phyloP scores from a whole-genome alignment of 2,329 filamentous ascomycete genomes.

The Raffaelea ambrosiae region DNA sequence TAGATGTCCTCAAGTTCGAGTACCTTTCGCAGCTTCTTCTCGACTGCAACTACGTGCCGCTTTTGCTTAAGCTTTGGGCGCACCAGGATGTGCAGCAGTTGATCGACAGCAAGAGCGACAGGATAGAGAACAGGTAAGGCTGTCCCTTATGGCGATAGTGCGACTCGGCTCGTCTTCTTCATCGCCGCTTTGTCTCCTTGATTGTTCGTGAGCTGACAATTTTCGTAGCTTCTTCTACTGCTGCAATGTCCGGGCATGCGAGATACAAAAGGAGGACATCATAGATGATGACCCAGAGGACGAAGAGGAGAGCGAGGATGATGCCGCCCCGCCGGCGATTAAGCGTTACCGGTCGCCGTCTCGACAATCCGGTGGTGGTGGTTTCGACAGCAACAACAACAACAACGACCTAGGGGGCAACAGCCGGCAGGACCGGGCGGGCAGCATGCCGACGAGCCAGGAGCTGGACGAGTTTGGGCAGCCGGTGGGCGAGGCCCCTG shows the following conservation, averaged over 20 bases:
- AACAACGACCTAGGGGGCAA: neutral
- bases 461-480: constrained; percentile 84
- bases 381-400: neutral
- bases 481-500: constrained; percentile 58
- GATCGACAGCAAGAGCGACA: constrained; percentile 77
- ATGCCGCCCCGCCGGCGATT: constrained; percentile 80
- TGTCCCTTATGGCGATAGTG: too few species aligned
- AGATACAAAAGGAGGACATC: constrained; percentile 24
- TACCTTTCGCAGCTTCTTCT: constrained; percentile 88
- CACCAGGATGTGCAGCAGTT: constrained; percentile 89
- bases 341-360: constrained; percentile 44
- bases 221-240: constrained; percentile 77
- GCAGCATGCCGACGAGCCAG: constrained; percentile 14
- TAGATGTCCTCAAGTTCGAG: constrained; percentile 91
- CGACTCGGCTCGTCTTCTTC: neutral
- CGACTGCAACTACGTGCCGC: constrained; percentile 88
- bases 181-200: neutral
- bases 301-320: constrained; percentile 55
- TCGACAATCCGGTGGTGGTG: too few species aligned
- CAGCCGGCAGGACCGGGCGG: constrained; percentile 21
- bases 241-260: constrained; percentile 53
- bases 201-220: neutral
- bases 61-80: constrained; percentile 88
- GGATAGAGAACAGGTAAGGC: constrained; percentile 65
- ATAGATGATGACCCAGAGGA: constrained; percentile 21